Conservation (phyloP, 225 moss, liverwort and hornwort genomes). For the Pseudoscleropodium purum region DNA sequence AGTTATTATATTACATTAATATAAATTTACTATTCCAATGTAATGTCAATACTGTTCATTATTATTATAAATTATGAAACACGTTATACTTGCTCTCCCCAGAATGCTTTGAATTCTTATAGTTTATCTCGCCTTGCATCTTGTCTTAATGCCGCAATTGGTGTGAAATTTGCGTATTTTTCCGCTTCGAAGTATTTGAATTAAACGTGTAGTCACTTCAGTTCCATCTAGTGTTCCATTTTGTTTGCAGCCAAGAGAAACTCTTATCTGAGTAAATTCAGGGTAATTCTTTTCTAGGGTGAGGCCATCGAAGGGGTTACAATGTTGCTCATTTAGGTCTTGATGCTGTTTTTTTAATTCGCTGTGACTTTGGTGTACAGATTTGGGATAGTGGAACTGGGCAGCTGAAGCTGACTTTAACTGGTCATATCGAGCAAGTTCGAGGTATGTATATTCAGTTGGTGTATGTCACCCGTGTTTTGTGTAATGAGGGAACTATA, state of each 20-base stretch:
- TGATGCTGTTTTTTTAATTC: background rate
- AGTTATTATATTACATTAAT: background rate
- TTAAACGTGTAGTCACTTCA: background rate
- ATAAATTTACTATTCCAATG: background rate
- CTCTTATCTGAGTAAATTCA: background rate
- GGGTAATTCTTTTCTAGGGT: background rate
- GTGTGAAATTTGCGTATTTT: background rate
- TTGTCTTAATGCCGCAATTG: background rate
- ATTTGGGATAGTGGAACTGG: conserved; percentile 97
- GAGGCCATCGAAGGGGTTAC: background rate
- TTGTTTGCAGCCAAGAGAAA: background rate
- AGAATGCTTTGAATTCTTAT: background rate
- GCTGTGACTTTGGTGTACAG: conserved; percentile 19
- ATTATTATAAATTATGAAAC: background rate
- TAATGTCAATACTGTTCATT: background rate
- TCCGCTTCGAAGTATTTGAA: background rate
- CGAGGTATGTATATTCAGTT: conserved; percentile 47
- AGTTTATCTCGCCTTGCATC: background rate
- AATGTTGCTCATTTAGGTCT: background rate
- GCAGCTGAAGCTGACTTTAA: conserved; percentile 81
- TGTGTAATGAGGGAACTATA: background rate
- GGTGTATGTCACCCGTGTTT: background rate
- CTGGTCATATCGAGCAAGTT: conserved; percentile 97
- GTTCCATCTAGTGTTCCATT: background rate
- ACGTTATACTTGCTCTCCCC: background rate